Percentiles rank a stretch among this genome's conserved stretches.
Conservation (phyloP, 148 eudicot species). For the Selenicereus undatus region DNA sequence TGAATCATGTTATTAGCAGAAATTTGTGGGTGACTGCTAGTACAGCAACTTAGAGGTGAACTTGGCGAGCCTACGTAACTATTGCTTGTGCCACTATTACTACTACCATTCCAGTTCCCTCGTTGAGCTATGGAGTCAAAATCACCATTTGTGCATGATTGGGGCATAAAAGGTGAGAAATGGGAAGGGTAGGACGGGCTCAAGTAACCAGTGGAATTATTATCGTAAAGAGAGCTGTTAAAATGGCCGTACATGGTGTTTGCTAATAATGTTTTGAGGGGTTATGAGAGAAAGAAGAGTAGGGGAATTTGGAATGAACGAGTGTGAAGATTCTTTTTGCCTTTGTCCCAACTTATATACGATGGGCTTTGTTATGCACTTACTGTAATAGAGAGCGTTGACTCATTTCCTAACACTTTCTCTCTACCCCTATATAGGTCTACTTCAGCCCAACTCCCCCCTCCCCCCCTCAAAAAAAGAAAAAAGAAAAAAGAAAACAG, state of each 20-base stretch:
- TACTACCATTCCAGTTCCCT: constrained; percentile 25
- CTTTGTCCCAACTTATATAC: constrained; percentile 23
- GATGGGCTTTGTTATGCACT: constrained; percentile 5
- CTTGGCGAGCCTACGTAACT: constrained; percentile 37
- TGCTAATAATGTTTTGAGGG: background rate
- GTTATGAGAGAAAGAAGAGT: constrained; percentile 1
- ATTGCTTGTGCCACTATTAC: constrained; percentile 28
- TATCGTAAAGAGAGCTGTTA: constrained; percentile 17
- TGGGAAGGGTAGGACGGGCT: constrained; percentile 24
- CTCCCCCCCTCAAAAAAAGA: no score
- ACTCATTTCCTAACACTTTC: constrained; percentile 22
- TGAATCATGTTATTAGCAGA: constrained; percentile 32
- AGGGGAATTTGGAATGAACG: constrained; percentile 7
- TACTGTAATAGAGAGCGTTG: constrained; percentile 25
- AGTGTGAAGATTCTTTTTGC: constrained; percentile 21
- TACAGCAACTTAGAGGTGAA: constrained; percentile 34
- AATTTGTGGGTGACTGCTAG: constrained; percentile 27
- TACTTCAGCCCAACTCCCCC: constrained; percentile 15
- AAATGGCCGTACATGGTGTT: constrained; percentile 25
- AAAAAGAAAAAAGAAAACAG: no score
- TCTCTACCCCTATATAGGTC: constrained; percentile 13
- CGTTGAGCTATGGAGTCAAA: constrained; percentile 19
- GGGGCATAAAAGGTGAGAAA: constrained; percentile 23
- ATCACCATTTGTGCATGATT: constrained; percentile 19
- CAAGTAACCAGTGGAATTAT: constrained; percentile 18